These are phyloP conservation scores for Entophlyctis luteolus DNA, from an alignment of 192 early-diverging fungal species.

Conservation along the genomic window DNA sequence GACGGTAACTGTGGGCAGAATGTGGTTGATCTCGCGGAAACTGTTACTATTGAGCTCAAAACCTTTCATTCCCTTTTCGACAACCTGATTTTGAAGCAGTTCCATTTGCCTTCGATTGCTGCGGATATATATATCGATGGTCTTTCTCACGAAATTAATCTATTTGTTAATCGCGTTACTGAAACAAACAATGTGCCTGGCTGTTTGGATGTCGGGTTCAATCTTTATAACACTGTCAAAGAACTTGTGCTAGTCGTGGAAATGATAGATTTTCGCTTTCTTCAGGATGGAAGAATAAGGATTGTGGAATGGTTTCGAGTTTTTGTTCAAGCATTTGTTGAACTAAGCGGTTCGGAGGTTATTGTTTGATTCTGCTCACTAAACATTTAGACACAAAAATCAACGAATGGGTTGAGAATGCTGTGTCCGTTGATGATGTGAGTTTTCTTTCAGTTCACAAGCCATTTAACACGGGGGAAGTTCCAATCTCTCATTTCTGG, in stretches of 20 bases:
- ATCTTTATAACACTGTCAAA: constrained; percentile 33
- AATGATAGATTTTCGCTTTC: constrained; percentile 32
- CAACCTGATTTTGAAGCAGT: constrained; percentile 8
- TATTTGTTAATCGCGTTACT: constrained; percentile 5
- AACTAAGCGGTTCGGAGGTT: constrained; percentile 24
- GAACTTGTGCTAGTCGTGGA: constrained; percentile 28
- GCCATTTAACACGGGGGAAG: no score
- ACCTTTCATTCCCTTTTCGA: neutral
- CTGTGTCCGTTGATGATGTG: constrained; percentile 37
- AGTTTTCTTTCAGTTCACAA: constrained; percentile 9
- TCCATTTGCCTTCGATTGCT: constrained; percentile 43
- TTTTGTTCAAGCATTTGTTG: constrained; percentile 37
- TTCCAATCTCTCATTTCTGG: constrained; percentile 16
- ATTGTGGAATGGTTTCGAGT: constrained; percentile 37
- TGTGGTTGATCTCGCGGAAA: constrained; percentile 10
- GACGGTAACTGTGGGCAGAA: neutral
- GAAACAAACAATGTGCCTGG: neutral
- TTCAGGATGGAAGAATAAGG: constrained; percentile 5
- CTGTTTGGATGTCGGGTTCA: constrained; percentile 36
- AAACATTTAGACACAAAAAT: constrained; percentile 30
- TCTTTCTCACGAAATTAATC: constrained; percentile 25
- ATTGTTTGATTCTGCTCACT: neutral
- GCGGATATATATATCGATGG: constrained; percentile 29
- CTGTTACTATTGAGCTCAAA: neutral
- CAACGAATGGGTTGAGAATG: constrained; percentile 36